Base-by-base conservation (phyloP, 2,329 filamentous ascomycete species). In the Biscogniauxia marginata region DNA sequence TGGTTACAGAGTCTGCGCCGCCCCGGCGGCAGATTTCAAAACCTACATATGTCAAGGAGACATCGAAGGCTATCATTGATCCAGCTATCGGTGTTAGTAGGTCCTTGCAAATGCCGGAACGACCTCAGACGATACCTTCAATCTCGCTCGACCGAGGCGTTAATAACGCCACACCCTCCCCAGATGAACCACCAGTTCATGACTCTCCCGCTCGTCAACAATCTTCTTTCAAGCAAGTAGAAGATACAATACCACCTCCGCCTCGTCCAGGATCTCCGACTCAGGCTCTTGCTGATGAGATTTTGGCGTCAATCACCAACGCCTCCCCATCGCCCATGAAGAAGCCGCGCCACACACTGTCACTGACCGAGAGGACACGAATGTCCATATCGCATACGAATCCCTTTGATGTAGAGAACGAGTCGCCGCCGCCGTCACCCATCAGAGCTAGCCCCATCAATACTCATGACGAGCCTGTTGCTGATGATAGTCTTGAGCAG, bases 291-390 rank as follows among this genome's bases (percentile, higher is more conserved):
- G 83, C 83, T 1, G 80, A 86, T 55, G 74, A 80, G 44, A 86
- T 86, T 45, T 69, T 86, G 4, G 77, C 78, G 11, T 82, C 80
- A 0, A 80, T 86, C 68, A 73, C 78, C 21, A 77, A 77, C 47
- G 75, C 77, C 0, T 85, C 84, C 1, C 83, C 84, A 0, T 86
- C 84, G 0, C 84, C 84, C 0, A 68, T 74, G 46, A 86, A 84
- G 63, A 80, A 76, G 55, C 73, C 76, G 0, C 77, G 83, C 0
- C 83, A 84, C 50, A 81, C 79, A 0, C 73, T 88, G 7, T 86
- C 87, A 0, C 80, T 95, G 0, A 82, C 88, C 3, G 91, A 96
- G 67, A 87, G 92, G 49, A 96, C 93, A 0, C 85, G 89, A 18
- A 80, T 91, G 53, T 92, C 90, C 18, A 93, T 96, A 86, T 84